Conservation (phyloP, 768 basidiomycete genomes). For the Kwoniella heveanensis region DNA sequence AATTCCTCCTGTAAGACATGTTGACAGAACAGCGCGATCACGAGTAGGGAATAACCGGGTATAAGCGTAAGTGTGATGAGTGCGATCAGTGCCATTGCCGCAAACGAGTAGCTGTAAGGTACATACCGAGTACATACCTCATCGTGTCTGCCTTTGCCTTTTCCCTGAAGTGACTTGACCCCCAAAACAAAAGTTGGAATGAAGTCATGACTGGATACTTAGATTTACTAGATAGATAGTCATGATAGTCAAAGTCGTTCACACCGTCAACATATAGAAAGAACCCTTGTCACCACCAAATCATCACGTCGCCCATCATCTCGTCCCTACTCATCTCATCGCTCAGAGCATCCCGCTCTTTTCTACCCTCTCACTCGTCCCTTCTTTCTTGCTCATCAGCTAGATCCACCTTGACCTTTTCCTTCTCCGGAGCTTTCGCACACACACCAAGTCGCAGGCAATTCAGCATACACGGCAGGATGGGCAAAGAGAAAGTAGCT, state of each 20-base stretch:
- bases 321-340: conserved; percentile 8
- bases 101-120: background rate
- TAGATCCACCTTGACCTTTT: background rate
- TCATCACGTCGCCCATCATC: conserved; percentile 8
- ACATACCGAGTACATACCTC: background rate
- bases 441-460: background rate
- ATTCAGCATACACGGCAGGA: conserved; percentile 13
- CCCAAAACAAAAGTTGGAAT: background rate
- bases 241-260: no score
- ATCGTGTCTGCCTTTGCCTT: no score
- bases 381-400: no score
- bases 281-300: background rate
- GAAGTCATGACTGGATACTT: background rate
- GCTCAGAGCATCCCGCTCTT: conserved; percentile 17
- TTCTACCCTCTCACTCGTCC: no score
- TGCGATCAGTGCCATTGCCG: background rate
- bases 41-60: background rate
- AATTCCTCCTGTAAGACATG: no score
- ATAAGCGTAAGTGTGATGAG: background rate
- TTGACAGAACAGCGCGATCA: no score
- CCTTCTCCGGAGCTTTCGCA: no score
- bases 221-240: no score
- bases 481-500: conserved; percentile 54
- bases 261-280: no score
- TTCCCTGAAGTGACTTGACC: background rate